Conservation (phyloP, 202 grass and related monocot genomes). For the Setaria italica region DNA sequence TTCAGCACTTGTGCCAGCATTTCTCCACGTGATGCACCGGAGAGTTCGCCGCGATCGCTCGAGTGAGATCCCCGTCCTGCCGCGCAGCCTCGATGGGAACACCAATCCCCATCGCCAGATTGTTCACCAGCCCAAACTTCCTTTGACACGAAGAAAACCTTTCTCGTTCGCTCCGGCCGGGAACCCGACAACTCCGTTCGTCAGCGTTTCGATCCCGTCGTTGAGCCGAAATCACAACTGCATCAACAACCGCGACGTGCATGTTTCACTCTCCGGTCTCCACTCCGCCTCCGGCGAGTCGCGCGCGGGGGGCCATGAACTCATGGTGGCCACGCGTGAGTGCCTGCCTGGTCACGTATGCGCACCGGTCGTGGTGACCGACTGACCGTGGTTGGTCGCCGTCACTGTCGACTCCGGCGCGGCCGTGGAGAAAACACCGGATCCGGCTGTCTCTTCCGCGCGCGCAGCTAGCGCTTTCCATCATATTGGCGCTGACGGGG, state of each 20-base stretch:
- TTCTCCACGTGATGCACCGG: too few species aligned
- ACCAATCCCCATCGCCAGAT: too few species aligned
- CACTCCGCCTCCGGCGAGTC: not conserved
- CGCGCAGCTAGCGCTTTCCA: conserved; percentile 38
- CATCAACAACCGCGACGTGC: conserved; percentile 21
- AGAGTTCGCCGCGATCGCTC: too few species aligned
- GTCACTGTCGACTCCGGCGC: not conserved
- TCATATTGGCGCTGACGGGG: not conserved
- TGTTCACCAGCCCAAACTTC: too few species aligned
- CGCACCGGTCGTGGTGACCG: not conserved
- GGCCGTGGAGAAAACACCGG: not conserved
- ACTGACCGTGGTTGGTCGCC: conserved; percentile 22
- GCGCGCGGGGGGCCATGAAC: not conserved
- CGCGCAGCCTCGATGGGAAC: too few species aligned
- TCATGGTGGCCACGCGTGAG: conserved; percentile 1
- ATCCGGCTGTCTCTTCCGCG: conserved; percentile 19
- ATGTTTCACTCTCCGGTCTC: conserved; percentile 23
- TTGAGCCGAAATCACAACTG: conserved; percentile 17
- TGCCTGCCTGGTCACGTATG: not conserved
- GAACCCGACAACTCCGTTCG: too few species aligned
- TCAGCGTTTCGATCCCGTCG: not conserved
- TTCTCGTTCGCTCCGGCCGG: too few species aligned
- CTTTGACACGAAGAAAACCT: too few species aligned
- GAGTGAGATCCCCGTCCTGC: too few species aligned
- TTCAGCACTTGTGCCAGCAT: too few species aligned